Conservation (phyloP, 257 asterid species). For the Solanum okadae region DNA sequence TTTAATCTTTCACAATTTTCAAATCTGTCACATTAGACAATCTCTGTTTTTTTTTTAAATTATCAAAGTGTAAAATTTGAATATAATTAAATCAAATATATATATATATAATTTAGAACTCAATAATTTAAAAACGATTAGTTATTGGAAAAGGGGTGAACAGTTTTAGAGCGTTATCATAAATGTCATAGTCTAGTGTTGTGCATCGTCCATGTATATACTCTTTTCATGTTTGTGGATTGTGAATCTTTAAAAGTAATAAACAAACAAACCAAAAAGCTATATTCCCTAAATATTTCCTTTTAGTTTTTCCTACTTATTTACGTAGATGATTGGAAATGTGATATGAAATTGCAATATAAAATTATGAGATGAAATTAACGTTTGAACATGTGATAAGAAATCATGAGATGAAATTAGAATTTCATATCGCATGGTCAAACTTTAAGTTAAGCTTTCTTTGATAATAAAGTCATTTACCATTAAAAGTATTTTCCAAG, state of each 20-base stretch:
- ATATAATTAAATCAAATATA: no score
- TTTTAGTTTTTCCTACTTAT: background rate
- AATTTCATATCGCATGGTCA: no score
- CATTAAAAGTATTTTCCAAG: background rate
- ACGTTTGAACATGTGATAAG: no score
- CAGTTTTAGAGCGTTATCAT: background rate
- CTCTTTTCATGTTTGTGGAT: background rate
- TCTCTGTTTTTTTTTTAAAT: no score
- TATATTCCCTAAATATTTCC: background rate
- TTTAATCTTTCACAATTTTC: no score
- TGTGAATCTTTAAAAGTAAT: background rate
- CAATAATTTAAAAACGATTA: background rate
- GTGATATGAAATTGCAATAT: no score
- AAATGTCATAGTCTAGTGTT: background rate
- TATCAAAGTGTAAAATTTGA: no score
- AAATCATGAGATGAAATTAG: no score
- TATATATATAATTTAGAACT: no score
- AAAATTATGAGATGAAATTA: no score
- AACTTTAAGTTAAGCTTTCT: no score
- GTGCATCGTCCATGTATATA: background rate
- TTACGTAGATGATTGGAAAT: no score
- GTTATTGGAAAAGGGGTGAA: background rate
- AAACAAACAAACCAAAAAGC: background rate
- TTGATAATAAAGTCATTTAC: background rate
- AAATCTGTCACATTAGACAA: background rate